Base-by-base conservation (phyloP, 148 eudicot genomes). In the Rhododendron simsii region DNA sequence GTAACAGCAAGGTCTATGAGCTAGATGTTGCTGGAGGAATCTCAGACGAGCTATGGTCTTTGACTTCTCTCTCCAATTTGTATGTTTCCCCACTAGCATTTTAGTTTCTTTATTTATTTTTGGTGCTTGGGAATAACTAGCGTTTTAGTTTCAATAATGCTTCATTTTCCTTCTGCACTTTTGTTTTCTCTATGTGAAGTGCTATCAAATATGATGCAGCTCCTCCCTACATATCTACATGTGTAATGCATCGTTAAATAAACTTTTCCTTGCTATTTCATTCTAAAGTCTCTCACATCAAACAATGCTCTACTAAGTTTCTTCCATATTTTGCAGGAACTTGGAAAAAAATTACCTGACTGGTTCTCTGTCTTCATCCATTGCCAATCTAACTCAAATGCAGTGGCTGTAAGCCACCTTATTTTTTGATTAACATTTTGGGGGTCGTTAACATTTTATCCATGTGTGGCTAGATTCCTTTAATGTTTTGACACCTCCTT, bases 31-130 rank as follows among this genome's bases (percentile, higher is more conserved):
- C 8, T 12, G 95, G 98, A 35, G 90, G 84, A 57, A 86, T 96
- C 59, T 96, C 98, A 1, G 91, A 96, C 69, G 98, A 91, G 87
- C 94, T 94, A 5, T 96, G 98, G 98, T 90, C 71, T 83, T 87
- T 96, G 87, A 93, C 92, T 86, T 89, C 63, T 30, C 30, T 63
- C 71, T 0, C 12, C 13, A 63, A 63, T 63, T n/a, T 63, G 71
- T 63, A 63, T 63, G 91, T 51, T 85, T 28, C 41, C 26, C 87
- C 53, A 8, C 81, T 30, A 41, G 44, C 44, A 41, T 41, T 41
- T 41, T 41, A 41, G 7, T 41, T 41, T 41, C 5, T 41, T 5
- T 41, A 30, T 39, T 5, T 41, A 5, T 41, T 41, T 41, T 41
- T 41, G 44, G 44, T 41, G 44, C 44, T 41, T 41, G 44, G 44